phyloP scores from a whole-genome alignment of 73 alveolate genomes.

The Paramecium sonneborni region DNA sequence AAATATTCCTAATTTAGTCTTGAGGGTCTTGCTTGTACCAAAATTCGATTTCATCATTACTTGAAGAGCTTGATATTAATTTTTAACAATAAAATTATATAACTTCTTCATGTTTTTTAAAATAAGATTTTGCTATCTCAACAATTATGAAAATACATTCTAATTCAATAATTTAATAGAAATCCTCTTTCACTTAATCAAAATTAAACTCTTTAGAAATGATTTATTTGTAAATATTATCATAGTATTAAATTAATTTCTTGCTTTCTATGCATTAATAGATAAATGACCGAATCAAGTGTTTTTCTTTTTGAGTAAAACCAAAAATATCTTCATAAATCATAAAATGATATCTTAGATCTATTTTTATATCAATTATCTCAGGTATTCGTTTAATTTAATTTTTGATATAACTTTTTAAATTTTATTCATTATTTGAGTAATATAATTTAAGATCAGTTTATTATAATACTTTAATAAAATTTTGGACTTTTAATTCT shows the following conservation, averaged over 20 bases:
- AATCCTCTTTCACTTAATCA: not conserved
- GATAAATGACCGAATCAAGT: not conserved
- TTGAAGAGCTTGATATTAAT: not conserved
- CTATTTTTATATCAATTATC: not conserved
- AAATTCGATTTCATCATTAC: not conserved
- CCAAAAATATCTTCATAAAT: conserved; percentile 10
- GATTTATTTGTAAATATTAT: not conserved
- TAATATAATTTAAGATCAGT: not conserved
- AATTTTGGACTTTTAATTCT: not conserved
- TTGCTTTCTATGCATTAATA: not conserved
- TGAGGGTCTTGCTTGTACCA: not conserved
- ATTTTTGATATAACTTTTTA: not conserved
- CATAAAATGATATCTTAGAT: conserved; percentile 23
- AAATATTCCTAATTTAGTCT: not conserved
- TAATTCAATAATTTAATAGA: not conserved
- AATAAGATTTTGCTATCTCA: not conserved
- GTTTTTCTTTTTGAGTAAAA: not conserved
- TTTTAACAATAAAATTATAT: not conserved
- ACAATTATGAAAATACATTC: not conserved
- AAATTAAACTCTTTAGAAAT: not conserved
- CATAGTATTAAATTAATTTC: not conserved
- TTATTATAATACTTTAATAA: not conserved
- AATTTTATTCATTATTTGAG: not conserved
- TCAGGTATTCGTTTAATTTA: not conserved
- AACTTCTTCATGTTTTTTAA: not conserved